Percentiles rank a stretch among this genome's conserved stretches.
phyloP scores from a whole-genome alignment of 2,329 filamentous ascomycete genomes.

The Xylaria sp. region DNA sequence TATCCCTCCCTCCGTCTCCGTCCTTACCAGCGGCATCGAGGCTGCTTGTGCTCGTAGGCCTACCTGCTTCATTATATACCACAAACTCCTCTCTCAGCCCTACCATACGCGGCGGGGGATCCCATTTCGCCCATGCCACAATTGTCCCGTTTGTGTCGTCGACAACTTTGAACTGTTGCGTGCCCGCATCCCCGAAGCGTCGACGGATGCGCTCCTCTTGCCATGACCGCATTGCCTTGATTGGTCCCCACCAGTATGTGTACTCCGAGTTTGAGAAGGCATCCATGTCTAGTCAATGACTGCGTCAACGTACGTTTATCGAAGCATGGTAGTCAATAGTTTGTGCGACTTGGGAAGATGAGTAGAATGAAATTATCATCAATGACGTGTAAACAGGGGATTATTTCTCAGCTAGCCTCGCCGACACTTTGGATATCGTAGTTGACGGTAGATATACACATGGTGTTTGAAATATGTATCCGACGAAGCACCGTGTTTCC shows the following conservation, averaged over 20 bases:
- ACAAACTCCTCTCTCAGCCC: slow-evolving; percentile 42
- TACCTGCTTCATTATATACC: slow-evolving; percentile 39
- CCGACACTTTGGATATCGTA: neutral
- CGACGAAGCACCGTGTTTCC: neutral
- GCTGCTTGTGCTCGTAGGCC: slow-evolving; percentile 1
- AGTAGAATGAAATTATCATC: neutral
- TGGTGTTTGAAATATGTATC: neutral
- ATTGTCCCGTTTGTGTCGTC: slow-evolving; percentile 38
- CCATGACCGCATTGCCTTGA: slow-evolving; percentile 44
- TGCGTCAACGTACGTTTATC: slow-evolving; percentile 5
- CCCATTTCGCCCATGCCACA: slow-evolving; percentile 48
- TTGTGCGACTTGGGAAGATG: neutral
- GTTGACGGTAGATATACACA: neutral
- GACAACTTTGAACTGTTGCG: slow-evolving; percentile 48
- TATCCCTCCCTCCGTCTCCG: neutral
- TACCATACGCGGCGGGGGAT: slow-evolving; percentile 38
- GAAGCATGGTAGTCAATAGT: neutral
- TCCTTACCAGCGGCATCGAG: neutral
- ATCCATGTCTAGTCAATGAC: slow-evolving; percentile 39
- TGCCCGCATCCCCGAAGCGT: slow-evolving; percentile 44
- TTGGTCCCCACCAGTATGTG: slow-evolving; percentile 48
- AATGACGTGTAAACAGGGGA: neutral
- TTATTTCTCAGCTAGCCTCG: neutral
- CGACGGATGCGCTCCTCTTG: slow-evolving; percentile 41
- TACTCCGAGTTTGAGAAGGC: slow-evolving; percentile 45